Percentiles rank a stretch among this genome's conserved stretches.
Conservation (phyloP, 495 filamentous ascomycete species). For the Aspergillus sparsus region DNA sequence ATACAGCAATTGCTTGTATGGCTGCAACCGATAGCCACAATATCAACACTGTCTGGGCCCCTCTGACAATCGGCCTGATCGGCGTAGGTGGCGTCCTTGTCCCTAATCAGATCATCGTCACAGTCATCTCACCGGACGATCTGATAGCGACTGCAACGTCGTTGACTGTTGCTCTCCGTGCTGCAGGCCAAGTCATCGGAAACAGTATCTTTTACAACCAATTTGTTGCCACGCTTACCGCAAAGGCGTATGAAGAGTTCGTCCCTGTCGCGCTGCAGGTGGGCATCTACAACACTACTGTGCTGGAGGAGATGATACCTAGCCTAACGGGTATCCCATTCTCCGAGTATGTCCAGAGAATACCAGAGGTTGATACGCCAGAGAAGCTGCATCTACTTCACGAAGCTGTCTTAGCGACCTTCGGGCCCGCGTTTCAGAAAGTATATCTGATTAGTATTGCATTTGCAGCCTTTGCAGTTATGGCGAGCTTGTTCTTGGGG, state of each 20-base stretch:
- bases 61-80: neutral
- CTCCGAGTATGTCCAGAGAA: neutral
- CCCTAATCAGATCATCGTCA: constrained; percentile 9
- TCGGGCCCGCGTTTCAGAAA: constrained; percentile 6
- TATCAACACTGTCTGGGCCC: constrained; percentile 3
- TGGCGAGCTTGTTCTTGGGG: constrained; percentile 6
- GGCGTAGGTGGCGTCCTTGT: constrained; percentile 12
- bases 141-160: constrained; percentile 7
- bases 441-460: constrained; percentile 11
- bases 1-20: constrained; percentile 12
- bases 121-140: constrained; percentile 8
- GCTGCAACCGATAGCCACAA: neutral
- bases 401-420: constrained; percentile 3
- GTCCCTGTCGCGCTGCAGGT: constrained; percentile 1
- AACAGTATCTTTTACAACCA: constrained; percentile 10
- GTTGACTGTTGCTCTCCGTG: constrained; percentile 5
- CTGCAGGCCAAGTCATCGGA: constrained; percentile 4
- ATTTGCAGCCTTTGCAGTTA: constrained; percentile 7
- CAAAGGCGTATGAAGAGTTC: constrained; percentile 1
- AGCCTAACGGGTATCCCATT: neutral
- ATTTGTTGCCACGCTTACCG: neutral
- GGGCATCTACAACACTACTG: neutral
- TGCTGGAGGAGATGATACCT: constrained; percentile 6
- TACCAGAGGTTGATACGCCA: neutral
- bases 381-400: neutral